Conservation (phyloP, 1,139 yeast species). For the Geotrichum klebahnii region DNA sequence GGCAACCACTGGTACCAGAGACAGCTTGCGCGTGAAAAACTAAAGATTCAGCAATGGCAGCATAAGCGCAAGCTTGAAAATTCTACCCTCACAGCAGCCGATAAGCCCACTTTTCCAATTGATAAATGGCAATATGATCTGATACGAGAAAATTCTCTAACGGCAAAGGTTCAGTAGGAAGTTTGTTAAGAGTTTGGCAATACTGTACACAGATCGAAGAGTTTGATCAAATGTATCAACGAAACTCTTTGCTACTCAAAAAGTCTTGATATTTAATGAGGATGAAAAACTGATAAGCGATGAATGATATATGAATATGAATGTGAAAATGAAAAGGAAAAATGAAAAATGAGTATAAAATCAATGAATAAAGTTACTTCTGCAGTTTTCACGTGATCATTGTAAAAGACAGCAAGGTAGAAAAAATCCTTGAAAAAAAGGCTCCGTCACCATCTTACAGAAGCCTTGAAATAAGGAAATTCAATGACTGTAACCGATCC, state of each 20-base stretch:
- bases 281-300: no score
- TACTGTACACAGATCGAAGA: slow-evolving; percentile 66
- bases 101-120: slow-evolving; percentile 52
- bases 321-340: no score
- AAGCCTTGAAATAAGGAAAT: no score
- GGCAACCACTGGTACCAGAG: slow-evolving; percentile 76
- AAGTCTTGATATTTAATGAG: slow-evolving; percentile 42
- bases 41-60: slow-evolving; percentile 72
- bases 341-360: no score
- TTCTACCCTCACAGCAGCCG: slow-evolving; percentile 52
- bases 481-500: slow-evolving; percentile 2
- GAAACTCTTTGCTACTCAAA: slow-evolving; percentile 57
- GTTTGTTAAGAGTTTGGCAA: slow-evolving; percentile 66
- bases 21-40: slow-evolving; percentile 64
- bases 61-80: slow-evolving; percentile 68
- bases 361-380: no score
- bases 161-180: no score
- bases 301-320: no score
- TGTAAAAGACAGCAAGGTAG: not conserved
- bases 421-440: not conserved
- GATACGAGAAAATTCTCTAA: no score
- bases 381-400: not conserved
- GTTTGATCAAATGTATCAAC: slow-evolving; percentile 55
- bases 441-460: not conserved
- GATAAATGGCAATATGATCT: no score